Conservation (phyloP, 2,329 filamentous ascomycete species). For the Claviceps capensis region DNA sequence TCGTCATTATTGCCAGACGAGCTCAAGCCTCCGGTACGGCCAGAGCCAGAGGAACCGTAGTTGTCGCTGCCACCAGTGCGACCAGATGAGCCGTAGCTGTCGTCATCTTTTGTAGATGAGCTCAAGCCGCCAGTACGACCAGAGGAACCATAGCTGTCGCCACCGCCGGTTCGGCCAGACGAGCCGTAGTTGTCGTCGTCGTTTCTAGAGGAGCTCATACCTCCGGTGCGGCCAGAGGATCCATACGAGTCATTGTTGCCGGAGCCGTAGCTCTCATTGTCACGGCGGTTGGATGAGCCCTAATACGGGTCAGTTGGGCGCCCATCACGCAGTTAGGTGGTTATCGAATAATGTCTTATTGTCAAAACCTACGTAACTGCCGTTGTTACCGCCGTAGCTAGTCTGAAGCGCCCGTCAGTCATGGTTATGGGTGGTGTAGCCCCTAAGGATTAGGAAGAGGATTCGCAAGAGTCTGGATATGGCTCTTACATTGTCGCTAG, state of each 20-base stretch:
- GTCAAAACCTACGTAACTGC: conserved; percentile 14
- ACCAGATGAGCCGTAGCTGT: conserved; percentile 3
- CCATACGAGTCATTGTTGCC: conserved; percentile 11
- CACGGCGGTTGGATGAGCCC: conserved; percentile 10
- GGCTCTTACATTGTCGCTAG: conserved; percentile 24
- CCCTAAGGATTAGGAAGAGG: too few species aligned
- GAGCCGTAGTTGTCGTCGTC: conserved; percentile 9
- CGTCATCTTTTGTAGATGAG: neutral
- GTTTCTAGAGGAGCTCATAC: too few species aligned
- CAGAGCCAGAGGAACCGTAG: conserved; percentile 7
- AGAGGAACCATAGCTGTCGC: conserved; percentile 10
- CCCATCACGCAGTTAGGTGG: too few species aligned
- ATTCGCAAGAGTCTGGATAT: neutral
- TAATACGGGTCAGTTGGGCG: neutral
- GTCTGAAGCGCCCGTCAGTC: conserved; percentile 7
- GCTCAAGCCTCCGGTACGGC: conserved; percentile 3
- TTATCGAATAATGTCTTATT: too few species aligned
- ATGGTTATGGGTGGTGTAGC: too few species aligned
- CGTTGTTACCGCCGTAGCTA: conserved; percentile 15
- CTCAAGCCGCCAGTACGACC: neutral
- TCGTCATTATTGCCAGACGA: conserved; percentile 10
- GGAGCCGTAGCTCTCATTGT: conserved; percentile 6
- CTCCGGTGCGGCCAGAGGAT: conserved; percentile 8
- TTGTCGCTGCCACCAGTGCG: neutral
- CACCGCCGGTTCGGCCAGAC: conserved; percentile 5